Evolutionary conservation across 768 basidiomycete species (phyloP).

Genomic region (Macrolepiota albuminosa): DNA sequence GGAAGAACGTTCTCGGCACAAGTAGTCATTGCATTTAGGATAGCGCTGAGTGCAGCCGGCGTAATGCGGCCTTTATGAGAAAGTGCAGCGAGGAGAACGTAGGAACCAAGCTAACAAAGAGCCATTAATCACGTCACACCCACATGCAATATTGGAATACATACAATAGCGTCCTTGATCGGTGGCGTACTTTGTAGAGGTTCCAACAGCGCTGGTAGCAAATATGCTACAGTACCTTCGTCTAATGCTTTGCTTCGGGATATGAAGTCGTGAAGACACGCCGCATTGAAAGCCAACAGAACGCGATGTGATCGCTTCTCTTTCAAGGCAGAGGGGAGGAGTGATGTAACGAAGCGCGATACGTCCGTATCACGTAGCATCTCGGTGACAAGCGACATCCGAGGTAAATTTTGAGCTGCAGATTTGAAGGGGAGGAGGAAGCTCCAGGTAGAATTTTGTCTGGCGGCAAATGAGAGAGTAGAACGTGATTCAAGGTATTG

Average conservation of each 20-base stretch:
- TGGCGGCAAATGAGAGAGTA: slow-evolving; percentile 21
- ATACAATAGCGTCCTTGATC: slow-evolving; percentile 52
- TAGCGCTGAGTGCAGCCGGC: slow-evolving; percentile 51
- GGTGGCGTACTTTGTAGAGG: slow-evolving; percentile 42
- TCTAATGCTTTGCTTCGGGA: slow-evolving; percentile 50
- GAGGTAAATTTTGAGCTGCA: slow-evolving; percentile 68
- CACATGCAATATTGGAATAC: slow-evolving; percentile 15
- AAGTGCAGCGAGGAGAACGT: slow-evolving; percentile 66
- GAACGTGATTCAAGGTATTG: not conserved
- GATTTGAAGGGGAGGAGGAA: slow-evolving; percentile 76
- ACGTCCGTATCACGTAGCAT: slow-evolving; percentile 71
- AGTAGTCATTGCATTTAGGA: slow-evolving; percentile 49
- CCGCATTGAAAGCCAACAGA: slow-evolving; percentile 78
- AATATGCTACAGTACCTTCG: slow-evolving; percentile 60
- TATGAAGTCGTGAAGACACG: slow-evolving; percentile 76
- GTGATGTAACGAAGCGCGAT: slow-evolving; percentile 61
- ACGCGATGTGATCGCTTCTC: slow-evolving; percentile 55
- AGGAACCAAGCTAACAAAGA: slow-evolving; percentile 57
- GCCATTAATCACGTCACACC: not conserved
- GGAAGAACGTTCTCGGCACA: slow-evolving; percentile 45
- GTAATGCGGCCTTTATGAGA: slow-evolving; percentile 62
- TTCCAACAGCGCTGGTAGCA: slow-evolving; percentile 60
- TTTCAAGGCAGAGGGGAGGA: slow-evolving; percentile 60
- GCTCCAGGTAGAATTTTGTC: slow-evolving; percentile 57
- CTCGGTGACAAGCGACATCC: slow-evolving; percentile 67